A percentile compares a stretch with the other conserved stretches of the same genome.
Conservation (phyloP, 2,329 filamentous ascomycete genomes). For the Periconia sp. region DNA sequence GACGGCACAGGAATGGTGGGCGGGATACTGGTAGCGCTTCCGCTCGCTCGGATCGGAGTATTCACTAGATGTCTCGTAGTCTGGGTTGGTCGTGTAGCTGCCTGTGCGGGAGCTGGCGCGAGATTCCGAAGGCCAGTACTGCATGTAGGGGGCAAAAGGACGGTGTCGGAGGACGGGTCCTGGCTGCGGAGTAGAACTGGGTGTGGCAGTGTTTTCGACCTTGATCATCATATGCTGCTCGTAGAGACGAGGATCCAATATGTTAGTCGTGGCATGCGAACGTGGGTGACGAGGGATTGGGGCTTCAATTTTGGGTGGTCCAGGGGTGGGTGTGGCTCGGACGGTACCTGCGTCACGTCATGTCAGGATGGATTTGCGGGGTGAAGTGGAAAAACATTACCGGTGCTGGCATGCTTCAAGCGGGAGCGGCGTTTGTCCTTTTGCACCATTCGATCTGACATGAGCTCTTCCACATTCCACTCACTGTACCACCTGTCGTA, state of each 20-base stretch:
- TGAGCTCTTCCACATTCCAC: conserved; percentile 69
- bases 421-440: conserved; percentile 69
- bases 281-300: conserved; percentile 26
- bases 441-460: conserved; percentile 74
- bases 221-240: conserved; percentile 40
- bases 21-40: conserved; percentile 24
- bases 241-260: conserved; percentile 41
- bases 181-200: conserved; percentile 30
- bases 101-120: conserved; percentile 35
- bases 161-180: conserved; percentile 35
- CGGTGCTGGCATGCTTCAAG: conserved; percentile 24
- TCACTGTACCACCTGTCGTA: conserved; percentile 80
- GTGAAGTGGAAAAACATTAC: conserved; percentile 25
- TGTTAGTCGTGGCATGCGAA: conserved; percentile 21
- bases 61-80: conserved; percentile 42
- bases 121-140: conserved; percentile 40
- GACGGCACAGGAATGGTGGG: conserved; percentile 32
- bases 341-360: conserved; percentile 15
- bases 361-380: conserved; percentile 19
- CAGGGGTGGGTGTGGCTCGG: conserved; percentile 16
- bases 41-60: conserved; percentile 38
- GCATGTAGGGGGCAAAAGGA: conserved; percentile 38
- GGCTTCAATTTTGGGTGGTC: conserved; percentile 27
- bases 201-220: conserved; percentile 29
- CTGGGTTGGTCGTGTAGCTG: conserved; percentile 39